Evolutionary conservation across 352 stramenopile species (phyloP), one percentile per base, ranked within the genome.

Genomic region (Pythium brassicae): DNA sequence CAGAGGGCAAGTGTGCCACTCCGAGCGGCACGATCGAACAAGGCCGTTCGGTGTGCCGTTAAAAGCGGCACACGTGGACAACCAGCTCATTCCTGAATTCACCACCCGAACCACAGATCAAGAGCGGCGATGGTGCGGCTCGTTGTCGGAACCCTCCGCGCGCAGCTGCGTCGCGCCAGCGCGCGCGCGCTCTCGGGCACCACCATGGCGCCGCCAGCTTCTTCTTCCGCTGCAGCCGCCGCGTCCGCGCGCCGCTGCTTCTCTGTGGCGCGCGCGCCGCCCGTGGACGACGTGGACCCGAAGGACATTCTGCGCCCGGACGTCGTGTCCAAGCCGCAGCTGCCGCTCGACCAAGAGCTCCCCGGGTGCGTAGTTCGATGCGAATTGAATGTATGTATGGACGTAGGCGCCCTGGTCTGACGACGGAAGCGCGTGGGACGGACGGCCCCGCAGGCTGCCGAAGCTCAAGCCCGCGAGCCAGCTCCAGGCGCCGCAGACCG

Each of bases 381-480:
- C n/a, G n/a, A n/a, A n/a, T n/a, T 48, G 9, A 0, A 20, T 40
- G 14, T 15, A 25, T 44, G 19, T 22, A 12, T 37, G 32, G 32
- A 14, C 14, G 14, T 37, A 37, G 14, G 32, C 32, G 32, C 23
- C 4, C 3, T 15, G 32, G 23, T 11, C 22, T 51, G 39, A 25
- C 1, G 10, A 7, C 14, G 26, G 42, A 12, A 23, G 9, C 11
- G 17, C 10, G 1, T 51, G 19, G 14, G 42, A 6, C 34, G 44
- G 26, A 49, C 39, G 12, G 15, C 50, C 39, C 10, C 26, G 3
- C 51, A 87, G 79, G 0, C 68, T 95, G 52, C 87, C 87, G 2
- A 75, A 75, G 60, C 78, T 96, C 45, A 94, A 94, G 59, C 83
- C 87, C 0, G 85, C 86, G 37, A 91, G 77, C 50, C 82, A 96